Evolutionary conservation across 441 rosid genomes (phyloP).

Genomic region (Populus hybrid): DNA sequence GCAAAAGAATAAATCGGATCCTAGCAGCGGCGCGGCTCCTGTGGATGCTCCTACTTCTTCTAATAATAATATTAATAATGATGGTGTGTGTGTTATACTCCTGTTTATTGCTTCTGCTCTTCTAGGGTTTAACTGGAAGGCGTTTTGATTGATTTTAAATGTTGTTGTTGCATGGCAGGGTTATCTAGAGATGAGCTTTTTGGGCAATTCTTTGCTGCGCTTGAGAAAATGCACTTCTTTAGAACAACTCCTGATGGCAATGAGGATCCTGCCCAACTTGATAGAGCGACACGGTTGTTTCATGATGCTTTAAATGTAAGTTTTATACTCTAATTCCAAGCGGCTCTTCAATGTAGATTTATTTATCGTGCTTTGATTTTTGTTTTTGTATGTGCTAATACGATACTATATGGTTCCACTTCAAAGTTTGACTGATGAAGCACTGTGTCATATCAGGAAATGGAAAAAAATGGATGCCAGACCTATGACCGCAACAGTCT

Average conservation of each 20-base stretch:
- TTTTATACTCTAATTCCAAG: slow-evolving; percentile 14
- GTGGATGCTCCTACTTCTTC: slow-evolving; percentile 27
- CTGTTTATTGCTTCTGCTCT: not conserved
- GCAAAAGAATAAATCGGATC: slow-evolving; percentile 15
- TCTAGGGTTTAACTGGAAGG: not conserved
- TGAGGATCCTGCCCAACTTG: slow-evolving; percentile 61
- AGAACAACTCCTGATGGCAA: slow-evolving; percentile 48
- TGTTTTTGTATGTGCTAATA: not conserved
- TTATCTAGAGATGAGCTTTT: slow-evolving; percentile 70
- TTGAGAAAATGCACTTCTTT: slow-evolving; percentile 62
- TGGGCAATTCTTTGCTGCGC: slow-evolving; percentile 74
- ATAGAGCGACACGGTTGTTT: slow-evolving; percentile 63
- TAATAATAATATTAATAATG: not conserved
- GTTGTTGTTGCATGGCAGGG: slow-evolving; percentile 51
- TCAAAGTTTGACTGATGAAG: slow-evolving; percentile 12
- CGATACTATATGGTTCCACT: not conserved
- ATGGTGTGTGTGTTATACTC: not conserved
- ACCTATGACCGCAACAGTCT: slow-evolving; percentile 43
- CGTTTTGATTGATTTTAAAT: slow-evolving; percentile 16
- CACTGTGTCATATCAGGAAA: slow-evolving; percentile 51
- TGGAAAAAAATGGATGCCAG: slow-evolving; percentile 65
- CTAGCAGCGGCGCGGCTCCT: slow-evolving; percentile 17
- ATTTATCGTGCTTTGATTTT: not conserved
- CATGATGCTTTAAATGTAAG: slow-evolving; percentile 64
- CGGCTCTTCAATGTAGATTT: not conserved